Base-by-base conservation (phyloP, 108 stramenopile genomes). In the Cyclotella baltica region DNA sequence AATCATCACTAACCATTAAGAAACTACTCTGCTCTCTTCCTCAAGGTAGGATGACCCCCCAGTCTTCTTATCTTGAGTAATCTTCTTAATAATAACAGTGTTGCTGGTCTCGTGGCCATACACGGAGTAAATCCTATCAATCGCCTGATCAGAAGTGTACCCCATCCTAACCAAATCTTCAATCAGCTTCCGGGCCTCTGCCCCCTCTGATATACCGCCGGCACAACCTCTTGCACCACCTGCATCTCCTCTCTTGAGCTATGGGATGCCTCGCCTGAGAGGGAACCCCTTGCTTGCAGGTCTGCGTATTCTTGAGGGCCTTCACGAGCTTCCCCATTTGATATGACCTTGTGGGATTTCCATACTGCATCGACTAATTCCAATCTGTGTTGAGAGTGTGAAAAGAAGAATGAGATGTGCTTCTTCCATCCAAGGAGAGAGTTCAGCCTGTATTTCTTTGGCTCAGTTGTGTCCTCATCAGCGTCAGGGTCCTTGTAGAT, bases 311-410 rank as follows among this genome's bases (percentile, higher is more conserved):
- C 65, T 63, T 73, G 31, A 63, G 52, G 37, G 61, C 22, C 19
- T 66, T 53, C 20, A 75, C 40, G 19, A 67, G 34, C 62, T 50
- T 56, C 16, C 23, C 23, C 15, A 66, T 30, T 11, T 11, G 3
- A n/a, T 18, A 20, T 30, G 62, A 64, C 27, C 40, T 56, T 18
- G 73, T 74, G 27, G 73, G 73, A 64, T 74, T 74, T 48, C 62
- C 61, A 2, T 18, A 27, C 5, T 20, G 5, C 3, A 40, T 27
- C 30, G 6, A 28, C 28, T 66, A 62, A 48, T 64, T 55, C 71
- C 71, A 72, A 28, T 8, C 55, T 13, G 31, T 56, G 38, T 43
- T 58, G 19, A 57, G 20, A 22, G 62, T 73, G 19, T 34, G 62
- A n/a, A 61, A 73, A 63, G 38, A 62, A 73, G 73, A 46, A 64